These are phyloP conservation scores for Selaginella tamariscina DNA, from an alignment of 75 land plant species.

Conservation along the genomic window DNA sequence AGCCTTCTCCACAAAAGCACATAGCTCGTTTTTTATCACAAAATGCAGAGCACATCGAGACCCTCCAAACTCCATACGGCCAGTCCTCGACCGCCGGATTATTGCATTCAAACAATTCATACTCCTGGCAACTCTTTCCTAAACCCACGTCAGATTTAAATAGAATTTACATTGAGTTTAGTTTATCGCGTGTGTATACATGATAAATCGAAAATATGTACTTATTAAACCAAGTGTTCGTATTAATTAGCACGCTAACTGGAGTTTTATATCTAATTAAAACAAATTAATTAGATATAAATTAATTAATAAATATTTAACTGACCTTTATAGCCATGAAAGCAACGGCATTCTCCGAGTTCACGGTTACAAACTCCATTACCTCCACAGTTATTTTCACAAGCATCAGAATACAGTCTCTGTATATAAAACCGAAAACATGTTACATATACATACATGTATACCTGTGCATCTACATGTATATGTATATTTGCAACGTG, in stretches of 20 bases:
- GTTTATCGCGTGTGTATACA: background rate
- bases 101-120: constrained; percentile 47
- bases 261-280: background rate
- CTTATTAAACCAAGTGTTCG: constrained; percentile 9
- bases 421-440: too few relatives aligned
- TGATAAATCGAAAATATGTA: background rate
- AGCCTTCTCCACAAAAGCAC: constrained; percentile 80
- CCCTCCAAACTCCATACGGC: constrained; percentile 72
- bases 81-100: constrained; percentile 21
- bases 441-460: too few relatives aligned
- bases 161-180: background rate
- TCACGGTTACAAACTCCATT: constrained; percentile 75
- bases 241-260: background rate
- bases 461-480: too few relatives aligned
- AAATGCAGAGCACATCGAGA: constrained; percentile 66
- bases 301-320: background rate
- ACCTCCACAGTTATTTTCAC: constrained; percentile 51
- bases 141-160: constrained; percentile 3
- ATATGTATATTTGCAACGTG: too few relatives aligned
- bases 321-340: constrained; percentile 78
- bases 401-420: constrained; percentile 37
- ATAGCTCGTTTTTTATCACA: constrained; percentile 80
- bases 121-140: constrained; percentile 17
- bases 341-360: constrained; percentile 76
- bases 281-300: background rate